Conservation (phyloP, 2,329 filamentous ascomycete genomes). For the Trichoderma oligosporum region DNA sequence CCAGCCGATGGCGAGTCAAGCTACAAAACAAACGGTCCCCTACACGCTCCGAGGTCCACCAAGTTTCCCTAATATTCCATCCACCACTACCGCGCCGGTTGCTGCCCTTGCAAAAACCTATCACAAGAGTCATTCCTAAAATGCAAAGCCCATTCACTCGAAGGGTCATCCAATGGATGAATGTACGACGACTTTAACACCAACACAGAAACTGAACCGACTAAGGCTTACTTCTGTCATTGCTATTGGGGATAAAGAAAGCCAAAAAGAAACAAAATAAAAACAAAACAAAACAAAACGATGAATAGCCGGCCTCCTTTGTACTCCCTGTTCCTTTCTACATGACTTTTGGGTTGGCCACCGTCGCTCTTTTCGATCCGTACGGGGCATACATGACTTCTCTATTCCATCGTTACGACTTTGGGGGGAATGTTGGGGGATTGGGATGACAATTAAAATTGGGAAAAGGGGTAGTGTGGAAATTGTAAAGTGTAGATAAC, state of each 20-base stretch:
- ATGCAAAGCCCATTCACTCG: slow-evolving; percentile 34
- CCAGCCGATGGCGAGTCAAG: slow-evolving; percentile 1
- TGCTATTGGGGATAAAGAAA: slow-evolving; percentile 18
- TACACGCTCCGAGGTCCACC: slow-evolving; percentile 28
- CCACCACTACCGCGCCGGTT: slow-evolving; percentile 21
- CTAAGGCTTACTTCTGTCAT: slow-evolving; percentile 15
- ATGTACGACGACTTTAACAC: slow-evolving; percentile 24
- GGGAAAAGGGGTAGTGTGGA: slow-evolving; percentile 12
- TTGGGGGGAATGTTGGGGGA: slow-evolving; percentile 25
- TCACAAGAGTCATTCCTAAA: slow-evolving; percentile 16
- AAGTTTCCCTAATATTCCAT: slow-evolving; percentile 24
- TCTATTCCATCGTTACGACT: slow-evolving; percentile 39
- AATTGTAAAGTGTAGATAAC: slow-evolving; percentile 18
- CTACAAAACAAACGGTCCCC: slow-evolving; percentile 24
- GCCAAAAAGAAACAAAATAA: slow-evolving; percentile 18
- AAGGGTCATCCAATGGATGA: slow-evolving; percentile 31
- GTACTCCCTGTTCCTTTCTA: slow-evolving; percentile 41
- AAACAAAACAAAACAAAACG: slow-evolving; percentile 21
- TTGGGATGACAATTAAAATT: slow-evolving; percentile 28
- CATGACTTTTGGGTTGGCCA: slow-evolving; percentile 40
- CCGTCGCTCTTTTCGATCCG: slow-evolving; percentile 30
- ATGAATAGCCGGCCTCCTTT: slow-evolving; percentile 32
- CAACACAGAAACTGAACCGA: slow-evolving; percentile 17
- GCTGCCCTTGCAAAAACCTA: slow-evolving; percentile 6
- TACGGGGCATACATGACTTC: slow-evolving; percentile 41